Evolutionary conservation across 2,329 filamentous ascomycete genomes (phyloP).

Genomic region (Fusarium multiceps): DNA sequence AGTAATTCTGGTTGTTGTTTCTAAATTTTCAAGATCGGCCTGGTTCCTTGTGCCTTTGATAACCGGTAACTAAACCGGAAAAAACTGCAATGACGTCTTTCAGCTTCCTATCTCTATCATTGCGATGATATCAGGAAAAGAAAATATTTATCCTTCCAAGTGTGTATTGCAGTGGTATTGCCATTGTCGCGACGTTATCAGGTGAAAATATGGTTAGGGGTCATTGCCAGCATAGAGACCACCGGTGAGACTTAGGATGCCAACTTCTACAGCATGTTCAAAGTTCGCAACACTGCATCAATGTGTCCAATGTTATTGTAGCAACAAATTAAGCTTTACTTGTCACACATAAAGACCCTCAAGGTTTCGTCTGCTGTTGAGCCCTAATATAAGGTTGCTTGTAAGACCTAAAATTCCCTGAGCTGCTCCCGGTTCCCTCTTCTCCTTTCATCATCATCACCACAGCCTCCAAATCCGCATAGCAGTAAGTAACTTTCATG

Average conservation of each 20-base stretch:
- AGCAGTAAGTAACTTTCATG: background rate
- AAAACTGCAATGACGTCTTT: rapidly evolving
- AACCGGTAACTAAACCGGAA: background rate
- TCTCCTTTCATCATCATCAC: background rate
- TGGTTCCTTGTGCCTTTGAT: background rate
- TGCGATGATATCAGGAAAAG: background rate
- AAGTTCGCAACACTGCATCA: background rate
- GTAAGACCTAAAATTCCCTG: background rate
- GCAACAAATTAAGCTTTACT: background rate
- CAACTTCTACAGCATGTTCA: background rate
- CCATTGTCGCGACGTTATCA: background rate
- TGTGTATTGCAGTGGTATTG: background rate
- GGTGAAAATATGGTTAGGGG: background rate
- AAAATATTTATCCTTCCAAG: background rate
- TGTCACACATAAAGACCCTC: background rate
- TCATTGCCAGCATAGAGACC: background rate
- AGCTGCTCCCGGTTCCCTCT: background rate
- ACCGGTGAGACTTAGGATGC: no score
- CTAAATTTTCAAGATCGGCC: background rate
- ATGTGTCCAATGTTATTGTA: background rate
- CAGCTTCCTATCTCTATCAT: no score
- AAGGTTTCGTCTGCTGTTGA: background rate
- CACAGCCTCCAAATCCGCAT: background rate
- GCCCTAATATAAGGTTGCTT: background rate
- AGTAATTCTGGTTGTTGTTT: background rate